Conservation (phyloP, 306 rosid species). For the Cicer chorassanicum region DNA sequence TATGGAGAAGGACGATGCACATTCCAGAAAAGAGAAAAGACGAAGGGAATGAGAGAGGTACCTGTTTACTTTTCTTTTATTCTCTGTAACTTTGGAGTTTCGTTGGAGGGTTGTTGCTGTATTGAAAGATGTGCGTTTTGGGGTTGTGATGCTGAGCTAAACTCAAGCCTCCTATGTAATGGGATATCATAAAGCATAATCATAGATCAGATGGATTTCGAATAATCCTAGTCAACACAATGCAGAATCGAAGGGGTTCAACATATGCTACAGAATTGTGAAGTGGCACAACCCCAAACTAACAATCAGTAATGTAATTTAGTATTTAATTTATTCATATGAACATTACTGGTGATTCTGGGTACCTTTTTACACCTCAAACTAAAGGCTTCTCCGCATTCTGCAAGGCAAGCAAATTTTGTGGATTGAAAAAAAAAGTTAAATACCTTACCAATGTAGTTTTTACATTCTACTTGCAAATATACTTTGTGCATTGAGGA, state of each 20-base stretch:
- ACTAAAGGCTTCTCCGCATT: background rate
- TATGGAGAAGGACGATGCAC: slow-evolving; percentile 52
- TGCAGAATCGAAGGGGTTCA: background rate
- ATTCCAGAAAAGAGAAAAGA: slow-evolving; percentile 60
- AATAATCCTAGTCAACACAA: background rate
- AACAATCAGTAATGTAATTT: background rate
- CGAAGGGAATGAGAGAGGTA: slow-evolving; percentile 54
- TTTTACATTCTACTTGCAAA: background rate
- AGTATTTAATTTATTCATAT: background rate
- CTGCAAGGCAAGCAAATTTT: background rate
- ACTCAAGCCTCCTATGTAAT: slow-evolving; percentile 27
- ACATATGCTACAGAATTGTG: background rate
- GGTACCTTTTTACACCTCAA: background rate
- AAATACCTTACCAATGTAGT: background rate
- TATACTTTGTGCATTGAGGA: too few species aligned
- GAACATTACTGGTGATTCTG: background rate
- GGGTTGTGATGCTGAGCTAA: slow-evolving; percentile 33
- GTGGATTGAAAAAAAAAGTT: background rate
- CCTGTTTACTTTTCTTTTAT: slow-evolving; percentile 19
- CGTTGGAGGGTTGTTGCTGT: slow-evolving; percentile 13
- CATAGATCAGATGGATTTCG: background rate
- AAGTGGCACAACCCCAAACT: slow-evolving; percentile 4
- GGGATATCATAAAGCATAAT: background rate
- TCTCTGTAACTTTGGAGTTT: slow-evolving; percentile 15
- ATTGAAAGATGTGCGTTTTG: slow-evolving; percentile 23